Percentiles rank a stretch among this genome's conserved stretches.
These are phyloP conservation scores for Pythium monospermum DNA, from an alignment of 352 stramenopile genomes.

Conservation along the genomic window DNA sequence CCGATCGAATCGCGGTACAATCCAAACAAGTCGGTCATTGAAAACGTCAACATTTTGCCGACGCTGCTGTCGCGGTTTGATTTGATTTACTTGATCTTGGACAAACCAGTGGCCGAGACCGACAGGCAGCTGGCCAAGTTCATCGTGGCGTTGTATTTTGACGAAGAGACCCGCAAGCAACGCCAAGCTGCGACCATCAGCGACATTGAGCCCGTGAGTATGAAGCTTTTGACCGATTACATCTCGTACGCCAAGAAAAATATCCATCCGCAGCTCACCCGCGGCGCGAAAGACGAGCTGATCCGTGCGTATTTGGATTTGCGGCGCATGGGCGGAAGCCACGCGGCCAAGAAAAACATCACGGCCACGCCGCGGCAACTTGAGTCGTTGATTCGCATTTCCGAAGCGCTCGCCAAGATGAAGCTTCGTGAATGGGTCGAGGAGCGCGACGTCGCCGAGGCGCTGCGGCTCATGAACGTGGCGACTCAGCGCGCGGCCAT, in stretches of 20 bases:
- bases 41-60: slow-evolving; percentile 93
- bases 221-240: slow-evolving; percentile 90
- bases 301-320: slow-evolving; percentile 80
- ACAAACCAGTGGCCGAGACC: slow-evolving; percentile 82
- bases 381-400: slow-evolving; percentile 83
- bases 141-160: slow-evolving; percentile 86
- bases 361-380: slow-evolving; percentile 92
- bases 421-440: slow-evolving; percentile 83
- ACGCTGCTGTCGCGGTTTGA: slow-evolving; percentile 94
- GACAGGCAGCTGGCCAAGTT: slow-evolving; percentile 91
- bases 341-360: slow-evolving; percentile 33
- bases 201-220: slow-evolving; percentile 25
- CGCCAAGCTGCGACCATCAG: slow-evolving; percentile 24
- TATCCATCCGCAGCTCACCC: slow-evolving; percentile 74
- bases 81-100: slow-evolving; percentile 93
- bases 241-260: slow-evolving; percentile 91
- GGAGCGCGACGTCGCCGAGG: slow-evolving; percentile 91
- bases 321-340: slow-evolving; percentile 32
- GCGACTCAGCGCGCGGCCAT: slow-evolving; percentile 96
- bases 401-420: slow-evolving; percentile 87
- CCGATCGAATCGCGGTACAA: slow-evolving; percentile 93
- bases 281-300: slow-evolving; percentile 32
- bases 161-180: slow-evolving; percentile 15
- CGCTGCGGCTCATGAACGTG: slow-evolving; percentile 96
- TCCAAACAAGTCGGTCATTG: slow-evolving; percentile 84